These are phyloP conservation scores for Phyllostachys edulis DNA, from an alignment of 176 grass and related monocot species.

Conservation along the genomic window DNA sequence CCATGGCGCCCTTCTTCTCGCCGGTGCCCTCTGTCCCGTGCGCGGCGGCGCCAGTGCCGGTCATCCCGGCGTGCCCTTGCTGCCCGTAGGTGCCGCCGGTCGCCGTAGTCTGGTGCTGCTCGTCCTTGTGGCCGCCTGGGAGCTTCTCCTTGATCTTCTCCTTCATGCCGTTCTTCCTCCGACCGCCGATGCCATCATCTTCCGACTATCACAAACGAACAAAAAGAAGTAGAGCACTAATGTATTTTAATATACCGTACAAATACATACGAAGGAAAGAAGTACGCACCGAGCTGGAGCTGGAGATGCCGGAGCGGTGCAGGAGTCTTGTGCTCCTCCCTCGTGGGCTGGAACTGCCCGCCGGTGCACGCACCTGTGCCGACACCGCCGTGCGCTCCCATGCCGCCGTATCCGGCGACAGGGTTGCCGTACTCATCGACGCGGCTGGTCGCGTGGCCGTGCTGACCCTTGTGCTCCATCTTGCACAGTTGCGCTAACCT, in stretches of 20 bases:
- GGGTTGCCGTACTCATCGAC: conserved; percentile 52
- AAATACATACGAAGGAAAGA: not conserved
- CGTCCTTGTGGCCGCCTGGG: conserved; percentile 31
- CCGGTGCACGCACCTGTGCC: conserved; percentile 14
- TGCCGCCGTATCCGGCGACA: not conserved
- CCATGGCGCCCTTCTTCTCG: conserved; percentile 65
- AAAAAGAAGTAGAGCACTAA: not conserved
- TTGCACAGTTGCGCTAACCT: not conserved
- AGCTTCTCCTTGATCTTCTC: conserved; percentile 74
- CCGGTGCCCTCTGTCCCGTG: not conserved
- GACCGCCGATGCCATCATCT: conserved; percentile 49
- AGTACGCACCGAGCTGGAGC: conserved; percentile 48
- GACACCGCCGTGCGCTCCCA: not conserved
- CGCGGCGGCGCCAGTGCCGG: not conserved
- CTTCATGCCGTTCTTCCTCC: conserved; percentile 62
- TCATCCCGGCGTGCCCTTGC: conserved; percentile 25
- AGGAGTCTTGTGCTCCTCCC: conserved; percentile 43
- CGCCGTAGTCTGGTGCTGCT: not conserved
- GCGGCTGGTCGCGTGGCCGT: conserved; percentile 4
- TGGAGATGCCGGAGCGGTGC: conserved; percentile 54
- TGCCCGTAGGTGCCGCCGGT: not conserved
- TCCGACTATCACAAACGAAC: conserved; percentile 25
- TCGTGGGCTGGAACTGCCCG: conserved; percentile 37
- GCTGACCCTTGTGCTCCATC: conserved; percentile 35
- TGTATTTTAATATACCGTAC: not conserved